A percentile compares a stretch with the other conserved stretches of the same genome.
phyloP scores from a whole-genome alignment of 106 monocot species.

The Alisma plantagoaquatica region DNA sequence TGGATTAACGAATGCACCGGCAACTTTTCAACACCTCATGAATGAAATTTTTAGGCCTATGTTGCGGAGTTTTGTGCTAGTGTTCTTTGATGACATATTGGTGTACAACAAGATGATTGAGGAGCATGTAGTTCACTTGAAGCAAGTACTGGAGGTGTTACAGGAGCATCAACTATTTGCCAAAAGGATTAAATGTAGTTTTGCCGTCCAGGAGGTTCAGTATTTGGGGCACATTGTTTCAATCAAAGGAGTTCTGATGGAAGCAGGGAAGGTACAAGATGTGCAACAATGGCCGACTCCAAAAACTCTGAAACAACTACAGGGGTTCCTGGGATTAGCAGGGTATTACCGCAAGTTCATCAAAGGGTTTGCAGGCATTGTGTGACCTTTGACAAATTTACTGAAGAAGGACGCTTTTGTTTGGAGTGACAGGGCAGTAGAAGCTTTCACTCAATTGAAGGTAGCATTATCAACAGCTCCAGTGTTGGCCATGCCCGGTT shows the following conservation, averaged over 20 bases:
- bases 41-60: no score
- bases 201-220: neutral
- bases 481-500: neutral
- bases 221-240: neutral
- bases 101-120: no score
- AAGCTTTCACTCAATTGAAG: neutral
- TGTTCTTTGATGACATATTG: no score
- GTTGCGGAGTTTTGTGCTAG: no score
- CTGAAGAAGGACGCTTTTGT: conserved; percentile 9
- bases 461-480: neutral
- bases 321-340: neutral
- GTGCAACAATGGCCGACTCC: neutral
- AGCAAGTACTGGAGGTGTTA: neutral
- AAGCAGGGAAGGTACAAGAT: neutral
- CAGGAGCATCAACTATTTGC: neutral
- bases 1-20: no score
- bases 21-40: no score
- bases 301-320: neutral
- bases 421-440: neutral
- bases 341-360: conserved; percentile 7
- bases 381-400: neutral
- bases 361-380: neutral
- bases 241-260: neutral
- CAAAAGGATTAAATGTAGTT: neutral
- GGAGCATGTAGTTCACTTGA: neutral